Percentiles rank a stretch among this genome's conserved stretches.
phyloP scores from a whole-genome alignment of 805 yeast species.

The Wickerhamomyces canadensis region DNA sequence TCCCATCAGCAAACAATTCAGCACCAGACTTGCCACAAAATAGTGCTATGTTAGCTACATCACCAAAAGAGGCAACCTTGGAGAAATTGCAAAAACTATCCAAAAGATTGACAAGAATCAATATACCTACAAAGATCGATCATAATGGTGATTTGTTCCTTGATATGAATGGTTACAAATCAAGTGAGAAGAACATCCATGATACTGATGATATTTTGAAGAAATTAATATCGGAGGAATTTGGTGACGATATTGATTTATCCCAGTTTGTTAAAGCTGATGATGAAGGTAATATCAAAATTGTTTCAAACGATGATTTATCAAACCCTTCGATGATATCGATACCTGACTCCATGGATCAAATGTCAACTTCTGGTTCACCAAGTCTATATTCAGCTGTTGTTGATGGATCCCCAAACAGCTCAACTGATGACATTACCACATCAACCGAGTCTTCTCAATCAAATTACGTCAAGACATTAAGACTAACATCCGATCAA shows the following conservation, averaged over 20 bases:
- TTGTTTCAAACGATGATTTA: conserved; percentile 32
- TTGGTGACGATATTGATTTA: conserved; percentile 48
- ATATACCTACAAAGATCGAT: conserved; percentile 84
- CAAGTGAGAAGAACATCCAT: conserved; percentile 70
- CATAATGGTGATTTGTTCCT: conserved; percentile 84
- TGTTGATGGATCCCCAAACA: no score
- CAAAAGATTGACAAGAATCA: conserved; percentile 56
- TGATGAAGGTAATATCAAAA: conserved; percentile 61
- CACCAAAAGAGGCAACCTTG: conserved; percentile 37
- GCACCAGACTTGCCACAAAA: conserved; percentile 2
- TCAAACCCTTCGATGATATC: conserved; percentile 6
- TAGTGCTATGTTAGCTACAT: conserved; percentile 10
- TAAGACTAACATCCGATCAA: conserved; percentile 89
- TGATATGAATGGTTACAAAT: conserved; percentile 95
- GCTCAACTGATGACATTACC: conserved; percentile 2
- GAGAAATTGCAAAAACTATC: conserved; percentile 61
- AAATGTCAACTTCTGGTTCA: conserved; percentile 3
- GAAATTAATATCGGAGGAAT: conserved; percentile 70
- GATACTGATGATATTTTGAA: conserved; percentile 72
- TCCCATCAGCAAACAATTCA: neutral
- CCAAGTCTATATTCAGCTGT: no score
- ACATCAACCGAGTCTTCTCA: conserved; percentile 13
- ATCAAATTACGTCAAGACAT: conserved; percentile 67
- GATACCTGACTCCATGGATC: conserved; percentile 1
- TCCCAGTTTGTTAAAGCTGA: conserved; percentile 48